phyloP scores from a whole-genome alignment of 2,329 filamentous ascomycete genomes.

The Myriangium duriaei region DNA sequence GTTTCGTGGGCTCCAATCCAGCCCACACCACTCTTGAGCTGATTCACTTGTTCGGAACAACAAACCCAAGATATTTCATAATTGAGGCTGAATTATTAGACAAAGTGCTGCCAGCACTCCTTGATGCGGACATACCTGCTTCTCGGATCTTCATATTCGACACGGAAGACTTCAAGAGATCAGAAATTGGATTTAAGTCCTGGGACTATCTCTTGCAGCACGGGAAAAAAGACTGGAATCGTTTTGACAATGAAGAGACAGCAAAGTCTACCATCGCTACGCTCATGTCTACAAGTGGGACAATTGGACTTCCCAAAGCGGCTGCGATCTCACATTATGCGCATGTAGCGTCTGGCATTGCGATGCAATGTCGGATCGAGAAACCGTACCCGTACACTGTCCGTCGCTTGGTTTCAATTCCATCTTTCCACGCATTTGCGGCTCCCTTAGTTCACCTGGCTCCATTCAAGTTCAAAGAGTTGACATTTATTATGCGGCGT shows the following conservation, averaged over 20 bases:
- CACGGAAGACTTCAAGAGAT: no score
- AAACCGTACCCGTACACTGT: conserved; percentile 24
- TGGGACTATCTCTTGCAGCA: no score
- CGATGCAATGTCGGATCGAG: no score
- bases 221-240: no score
- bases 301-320: conserved; percentile 29
- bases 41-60: conserved; percentile 33
- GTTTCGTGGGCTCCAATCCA: conserved; percentile 42
- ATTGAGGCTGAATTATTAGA: no score
- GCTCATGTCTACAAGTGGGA: conserved; percentile 26
- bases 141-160: no score
- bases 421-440: conserved; percentile 43
- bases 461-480: conserved; percentile 34
- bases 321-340: conserved; percentile 26
- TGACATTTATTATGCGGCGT: conserved; percentile 35
- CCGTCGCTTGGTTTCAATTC: conserved; percentile 36
- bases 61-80: conserved; percentile 34
- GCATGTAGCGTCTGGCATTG: conserved; percentile 22
- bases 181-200: no score
- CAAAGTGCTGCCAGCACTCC: no score
- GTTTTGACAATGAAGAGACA: conserved; percentile 13
- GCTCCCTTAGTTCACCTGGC: conserved; percentile 34
- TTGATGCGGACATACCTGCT: no score
- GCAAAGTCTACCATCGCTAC: conserved; percentile 16
- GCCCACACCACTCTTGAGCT: conserved; percentile 36